Conservation (phyloP, 2,329 filamentous ascomycete species). For the Monosporascus ibericus region DNA sequence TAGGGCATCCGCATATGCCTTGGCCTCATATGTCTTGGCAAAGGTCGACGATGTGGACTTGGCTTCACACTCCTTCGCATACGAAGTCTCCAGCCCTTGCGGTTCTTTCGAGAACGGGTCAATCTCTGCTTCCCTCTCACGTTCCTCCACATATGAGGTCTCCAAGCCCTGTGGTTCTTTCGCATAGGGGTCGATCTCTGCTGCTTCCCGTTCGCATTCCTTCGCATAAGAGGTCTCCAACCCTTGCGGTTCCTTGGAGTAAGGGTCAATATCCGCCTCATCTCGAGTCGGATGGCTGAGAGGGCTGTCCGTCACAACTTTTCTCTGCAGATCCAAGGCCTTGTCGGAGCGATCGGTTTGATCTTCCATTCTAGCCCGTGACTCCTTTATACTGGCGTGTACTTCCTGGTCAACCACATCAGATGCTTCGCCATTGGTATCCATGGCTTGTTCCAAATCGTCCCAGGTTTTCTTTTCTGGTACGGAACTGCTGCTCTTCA, state of each 20-base stretch:
- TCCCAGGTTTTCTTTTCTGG: conserved; percentile 12
- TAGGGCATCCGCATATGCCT: conserved; percentile 6
- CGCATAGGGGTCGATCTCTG: conserved; percentile 33
- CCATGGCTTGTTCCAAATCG: conserved; percentile 25
- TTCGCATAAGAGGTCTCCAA: conserved; percentile 41
- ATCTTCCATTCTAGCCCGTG: conserved; percentile 14
- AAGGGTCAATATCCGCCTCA: conserved; percentile 27
- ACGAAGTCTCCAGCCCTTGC: conserved; percentile 43
- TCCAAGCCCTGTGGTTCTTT: conserved; percentile 42
- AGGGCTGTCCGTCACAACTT: conserved; percentile 11
- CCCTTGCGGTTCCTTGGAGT: conserved; percentile 40
- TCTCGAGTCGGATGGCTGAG: conserved; percentile 5
- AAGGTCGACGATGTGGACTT: conserved; percentile 28
- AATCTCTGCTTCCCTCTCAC: conserved; percentile 10
- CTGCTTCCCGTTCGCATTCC: conserved; percentile 24
- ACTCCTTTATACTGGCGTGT: conserved; percentile 14
- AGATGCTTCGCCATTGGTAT: conserved; percentile 19
- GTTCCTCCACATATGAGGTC: conserved; percentile 39
- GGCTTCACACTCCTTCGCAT: conserved; percentile 37
- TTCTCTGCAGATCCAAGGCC: conserved; percentile 19
- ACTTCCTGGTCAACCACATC: conserved; percentile 24
- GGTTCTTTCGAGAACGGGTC: conserved; percentile 39
- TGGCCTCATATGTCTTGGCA: conserved; percentile 28
- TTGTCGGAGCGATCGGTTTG: conserved; percentile 4
- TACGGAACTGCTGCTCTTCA: neutral